Conservation (phyloP, 225 moss, liverwort and hornwort genomes). For the Pseudisothecium myosuroides region DNA sequence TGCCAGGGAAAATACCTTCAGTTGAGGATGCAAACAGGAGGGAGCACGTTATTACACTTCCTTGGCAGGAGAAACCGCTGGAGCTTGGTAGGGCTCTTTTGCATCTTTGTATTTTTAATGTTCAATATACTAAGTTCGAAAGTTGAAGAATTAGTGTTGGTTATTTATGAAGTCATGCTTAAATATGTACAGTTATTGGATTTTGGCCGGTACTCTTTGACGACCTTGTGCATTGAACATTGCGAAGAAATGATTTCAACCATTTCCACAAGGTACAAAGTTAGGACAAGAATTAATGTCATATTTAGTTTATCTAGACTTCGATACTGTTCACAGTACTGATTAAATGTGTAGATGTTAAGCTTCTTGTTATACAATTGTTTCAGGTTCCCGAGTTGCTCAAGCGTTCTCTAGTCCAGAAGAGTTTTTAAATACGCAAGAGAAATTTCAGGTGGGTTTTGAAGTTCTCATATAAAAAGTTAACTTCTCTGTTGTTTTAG, state of each 20-base stretch:
- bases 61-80: constrained; percentile 83
- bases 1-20: constrained; percentile 72
- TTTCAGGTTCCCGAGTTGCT: constrained; percentile 70
- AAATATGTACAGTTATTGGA: background rate
- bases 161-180: background rate
- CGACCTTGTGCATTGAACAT: background rate
- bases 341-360: background rate
- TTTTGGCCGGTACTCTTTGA: background rate
- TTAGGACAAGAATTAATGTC: background rate
- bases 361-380: background rate
- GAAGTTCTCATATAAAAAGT: background rate
- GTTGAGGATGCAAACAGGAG: constrained; percentile 77
- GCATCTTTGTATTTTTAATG: background rate
- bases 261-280: background rate
- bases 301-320: background rate
- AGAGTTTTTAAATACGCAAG: constrained; percentile 51
- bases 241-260: background rate
- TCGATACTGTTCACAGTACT: background rate
- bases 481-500: background rate
- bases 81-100: constrained; percentile 57
- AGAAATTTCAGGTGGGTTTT: constrained; percentile 61
- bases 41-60: constrained; percentile 67
- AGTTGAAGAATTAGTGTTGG: background rate
- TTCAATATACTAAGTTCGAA: background rate
- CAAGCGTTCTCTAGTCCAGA: constrained; percentile 71